phyloP scores from a whole-genome alignment of 129 eudicot species.

The Flaveria ramosissima region DNA sequence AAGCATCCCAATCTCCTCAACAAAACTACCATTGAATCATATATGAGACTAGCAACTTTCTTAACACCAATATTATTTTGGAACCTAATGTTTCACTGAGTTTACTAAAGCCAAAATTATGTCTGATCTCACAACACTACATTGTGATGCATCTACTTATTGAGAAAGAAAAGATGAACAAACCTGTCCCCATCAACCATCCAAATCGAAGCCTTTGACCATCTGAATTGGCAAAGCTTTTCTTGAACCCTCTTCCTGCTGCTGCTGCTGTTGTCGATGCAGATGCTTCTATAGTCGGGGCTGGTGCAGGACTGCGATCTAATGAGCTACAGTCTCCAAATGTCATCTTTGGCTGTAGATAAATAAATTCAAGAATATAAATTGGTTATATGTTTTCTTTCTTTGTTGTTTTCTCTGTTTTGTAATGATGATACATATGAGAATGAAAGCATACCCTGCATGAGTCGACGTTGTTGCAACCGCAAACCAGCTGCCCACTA shows the following conservation, averaged over 20 bases:
- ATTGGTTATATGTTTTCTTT: constrained; percentile 5
- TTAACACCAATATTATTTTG: constrained; percentile 11
- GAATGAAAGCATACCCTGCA: constrained; percentile 63
- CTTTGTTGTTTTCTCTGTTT: not conserved
- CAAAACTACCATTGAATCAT: not conserved
- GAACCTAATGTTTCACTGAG: constrained; percentile 5
- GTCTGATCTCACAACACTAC: not conserved
- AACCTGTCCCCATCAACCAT: constrained; percentile 37
- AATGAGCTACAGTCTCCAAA: constrained; percentile 60
- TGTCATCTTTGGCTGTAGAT: constrained; percentile 60
- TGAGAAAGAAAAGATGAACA: constrained; percentile 26
- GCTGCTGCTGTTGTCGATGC: constrained; percentile 31
- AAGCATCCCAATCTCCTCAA: constrained; percentile 1
- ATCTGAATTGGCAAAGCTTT: constrained; percentile 30
- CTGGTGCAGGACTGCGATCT: constrained; percentile 45
- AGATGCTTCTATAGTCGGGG: constrained; percentile 24
- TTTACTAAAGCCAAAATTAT: constrained; percentile 3
- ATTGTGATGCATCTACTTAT: not conserved
- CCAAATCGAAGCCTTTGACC: constrained; percentile 28
- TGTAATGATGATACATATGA: not conserved
- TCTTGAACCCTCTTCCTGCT: constrained; percentile 32
- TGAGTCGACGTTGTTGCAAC: constrained; percentile 53
- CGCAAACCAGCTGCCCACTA: constrained; percentile 75
- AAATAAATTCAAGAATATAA: constrained; percentile 6
- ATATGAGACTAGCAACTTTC: constrained; percentile 9